A percentile compares a stretch with the other conserved stretches of the same genome.
phyloP scores from a whole-genome alignment of 257 asterid species.

The Penstemon davidsonii region DNA sequence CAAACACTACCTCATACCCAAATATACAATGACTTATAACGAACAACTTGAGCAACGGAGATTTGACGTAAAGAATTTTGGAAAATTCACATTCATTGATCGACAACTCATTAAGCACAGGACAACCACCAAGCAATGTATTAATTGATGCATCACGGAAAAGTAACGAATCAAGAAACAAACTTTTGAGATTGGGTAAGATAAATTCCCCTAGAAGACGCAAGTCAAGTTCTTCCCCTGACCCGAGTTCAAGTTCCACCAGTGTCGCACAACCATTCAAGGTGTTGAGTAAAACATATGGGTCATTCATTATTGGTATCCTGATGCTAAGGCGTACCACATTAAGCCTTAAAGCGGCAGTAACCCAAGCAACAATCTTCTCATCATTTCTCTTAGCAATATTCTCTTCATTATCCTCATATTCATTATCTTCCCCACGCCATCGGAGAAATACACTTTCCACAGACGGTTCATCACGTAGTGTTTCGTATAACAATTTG shows the following conservation, averaged over 20 bases:
- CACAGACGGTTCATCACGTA: not conserved
- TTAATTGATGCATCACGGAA: not conserved
- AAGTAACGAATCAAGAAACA: not conserved
- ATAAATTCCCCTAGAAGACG: not conserved
- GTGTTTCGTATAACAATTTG: not conserved
- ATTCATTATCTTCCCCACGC: too few relatives aligned
- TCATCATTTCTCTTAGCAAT: not conserved
- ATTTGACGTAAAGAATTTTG: not conserved
- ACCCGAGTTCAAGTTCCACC: not conserved
- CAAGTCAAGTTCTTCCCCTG: not conserved
- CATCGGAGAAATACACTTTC: not conserved
- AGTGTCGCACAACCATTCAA: not conserved
- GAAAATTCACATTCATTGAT: not conserved
- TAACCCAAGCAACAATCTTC: not conserved
- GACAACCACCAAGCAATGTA: constrained; percentile 8
- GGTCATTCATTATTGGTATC: not conserved
- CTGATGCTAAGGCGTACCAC: not conserved
- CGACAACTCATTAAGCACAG: not conserved
- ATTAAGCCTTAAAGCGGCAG: not conserved
- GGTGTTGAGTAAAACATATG: not conserved
- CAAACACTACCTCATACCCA: not conserved
- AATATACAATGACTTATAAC: not conserved
- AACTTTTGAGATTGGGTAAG: constrained; percentile 7
- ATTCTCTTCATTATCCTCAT: too few relatives aligned
- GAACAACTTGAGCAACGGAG: not conserved